Evolutionary conservation across 805 yeast genomes (phyloP).

Genomic region (Wickerhamomyces queroliae): DNA sequence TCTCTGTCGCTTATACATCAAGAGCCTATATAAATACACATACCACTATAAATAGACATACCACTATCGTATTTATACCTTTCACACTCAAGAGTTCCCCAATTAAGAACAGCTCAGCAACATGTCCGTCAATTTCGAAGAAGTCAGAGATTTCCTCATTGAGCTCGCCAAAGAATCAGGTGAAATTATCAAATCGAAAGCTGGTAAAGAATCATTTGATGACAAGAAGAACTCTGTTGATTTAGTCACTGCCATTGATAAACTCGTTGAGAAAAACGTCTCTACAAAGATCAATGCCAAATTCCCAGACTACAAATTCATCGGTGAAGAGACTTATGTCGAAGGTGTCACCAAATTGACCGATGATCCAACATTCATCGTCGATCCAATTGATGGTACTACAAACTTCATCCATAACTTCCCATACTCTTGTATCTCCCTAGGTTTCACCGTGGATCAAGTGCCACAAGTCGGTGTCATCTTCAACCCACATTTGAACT

Average conservation of each 20-base stretch:
- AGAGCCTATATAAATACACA: too few species aligned
- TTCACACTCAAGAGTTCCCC: too few species aligned
- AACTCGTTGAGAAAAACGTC: slow-evolving; percentile 41
- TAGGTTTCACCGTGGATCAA: slow-evolving; percentile 46
- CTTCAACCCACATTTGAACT: slow-evolving; percentile 53
- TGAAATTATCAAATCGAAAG: slow-evolving; percentile 38
- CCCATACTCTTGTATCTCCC: slow-evolving; percentile 57
- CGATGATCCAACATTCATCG: slow-evolving; percentile 54
- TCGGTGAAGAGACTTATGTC: slow-evolving; percentile 57
- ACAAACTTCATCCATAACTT: slow-evolving; percentile 59
- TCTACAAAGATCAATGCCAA: slow-evolving; percentile 28
- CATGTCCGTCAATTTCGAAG: slow-evolving; percentile 13
- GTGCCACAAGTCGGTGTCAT: slow-evolving; percentile 58
- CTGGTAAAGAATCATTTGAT: slow-evolving; percentile 44
- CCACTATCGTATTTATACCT: too few species aligned
- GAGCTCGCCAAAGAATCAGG: slow-evolving; percentile 42
- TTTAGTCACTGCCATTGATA: slow-evolving; percentile 56
- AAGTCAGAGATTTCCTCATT: slow-evolving; percentile 31
- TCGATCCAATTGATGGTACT: slow-evolving; percentile 64
- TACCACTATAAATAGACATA: too few species aligned
- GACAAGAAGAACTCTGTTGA: slow-evolving; percentile 59
- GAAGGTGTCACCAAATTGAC: slow-evolving; percentile 41
- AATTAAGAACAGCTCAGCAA: too few species aligned
- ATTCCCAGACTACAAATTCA: slow-evolving; percentile 46
- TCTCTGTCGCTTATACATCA: background rate